These are phyloP conservation scores for Emericellopsis atlantica DNA, from an alignment of 2,329 filamentous ascomycete genomes.

Conservation along the genomic window DNA sequence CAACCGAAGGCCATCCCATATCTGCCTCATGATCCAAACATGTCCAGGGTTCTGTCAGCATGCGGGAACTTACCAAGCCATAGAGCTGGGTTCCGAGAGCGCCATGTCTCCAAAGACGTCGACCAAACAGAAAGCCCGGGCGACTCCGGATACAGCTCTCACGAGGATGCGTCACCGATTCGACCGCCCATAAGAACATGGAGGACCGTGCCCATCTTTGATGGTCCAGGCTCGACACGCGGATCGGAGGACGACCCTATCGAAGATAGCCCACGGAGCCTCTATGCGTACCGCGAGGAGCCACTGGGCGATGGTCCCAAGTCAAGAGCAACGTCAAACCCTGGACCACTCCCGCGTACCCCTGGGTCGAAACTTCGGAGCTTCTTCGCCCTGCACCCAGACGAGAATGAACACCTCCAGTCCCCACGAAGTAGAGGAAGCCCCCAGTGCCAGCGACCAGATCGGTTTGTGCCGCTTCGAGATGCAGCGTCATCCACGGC, in stretches of 20 bases:
- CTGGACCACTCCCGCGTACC: neutral
- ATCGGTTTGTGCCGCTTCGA: slow-evolving; percentile 38
- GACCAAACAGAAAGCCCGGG: neutral
- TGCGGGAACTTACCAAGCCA: too few relatives aligned
- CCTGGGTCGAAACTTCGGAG: neutral
- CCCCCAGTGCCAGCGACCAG: slow-evolving; percentile 14
- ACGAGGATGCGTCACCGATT: slow-evolving; percentile 2
- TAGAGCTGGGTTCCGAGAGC: too few relatives aligned
- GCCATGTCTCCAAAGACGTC: too few relatives aligned
- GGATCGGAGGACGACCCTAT: neutral
- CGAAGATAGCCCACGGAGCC: too few relatives aligned
- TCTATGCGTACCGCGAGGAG: too few relatives aligned
- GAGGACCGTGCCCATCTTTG: slow-evolving; percentile 5
- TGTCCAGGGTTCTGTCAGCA: too few relatives aligned
- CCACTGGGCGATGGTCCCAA: neutral
- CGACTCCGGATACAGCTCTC: slow-evolving; percentile 8
- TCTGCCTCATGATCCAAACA: too few relatives aligned
- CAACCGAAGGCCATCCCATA: too few relatives aligned
- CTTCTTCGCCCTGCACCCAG: too few relatives aligned
- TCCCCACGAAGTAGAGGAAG: slow-evolving; percentile 2
- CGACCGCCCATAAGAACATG: neutral
- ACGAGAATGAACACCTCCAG: neutral
- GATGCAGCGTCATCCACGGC: slow-evolving; percentile 17
- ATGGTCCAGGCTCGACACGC: slow-evolving; percentile 5
- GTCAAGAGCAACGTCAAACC: neutral